phyloP scores from a whole-genome alignment of 106 monocot genomes.

The Posidonia australis region DNA sequence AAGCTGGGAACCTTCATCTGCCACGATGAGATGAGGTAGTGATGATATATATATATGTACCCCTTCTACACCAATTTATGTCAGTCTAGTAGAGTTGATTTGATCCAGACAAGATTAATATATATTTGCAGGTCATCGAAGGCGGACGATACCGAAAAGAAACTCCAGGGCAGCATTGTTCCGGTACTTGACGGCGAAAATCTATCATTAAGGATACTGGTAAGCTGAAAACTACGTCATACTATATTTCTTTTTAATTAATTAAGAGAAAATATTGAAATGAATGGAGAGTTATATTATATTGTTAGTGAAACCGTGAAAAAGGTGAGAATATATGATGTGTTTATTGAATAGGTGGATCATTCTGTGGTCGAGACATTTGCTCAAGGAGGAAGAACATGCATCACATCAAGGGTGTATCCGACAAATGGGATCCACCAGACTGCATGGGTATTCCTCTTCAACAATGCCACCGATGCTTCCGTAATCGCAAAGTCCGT shows the following conservation, averaged over 20 bases:
- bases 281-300: no score
- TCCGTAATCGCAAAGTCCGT: constrained; percentile 32
- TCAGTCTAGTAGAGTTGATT: no score
- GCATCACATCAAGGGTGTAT: constrained; percentile 64
- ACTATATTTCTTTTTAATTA: no score
- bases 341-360: no score
- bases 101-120: no score
- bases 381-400: constrained; percentile 56
- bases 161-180: constrained; percentile 43
- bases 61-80: no score
- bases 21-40: constrained; percentile 64
- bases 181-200: constrained; percentile 63
- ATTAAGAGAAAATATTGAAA: no score
- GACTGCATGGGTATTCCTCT: constrained; percentile 46
- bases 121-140: constrained; percentile 45
- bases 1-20: constrained; percentile 52
- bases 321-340: no score
- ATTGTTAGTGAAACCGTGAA: no score
- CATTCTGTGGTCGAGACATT: constrained; percentile 83
- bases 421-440: constrained; percentile 48
- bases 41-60: no score
- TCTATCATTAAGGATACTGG: constrained; percentile 51
- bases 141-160: constrained; percentile 48
- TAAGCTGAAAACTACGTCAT: no score
- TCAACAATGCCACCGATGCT: constrained; percentile 62